Base-by-base conservation (phyloP, 176 grass and related monocot species). In the Pontederia paniculata region DNA sequence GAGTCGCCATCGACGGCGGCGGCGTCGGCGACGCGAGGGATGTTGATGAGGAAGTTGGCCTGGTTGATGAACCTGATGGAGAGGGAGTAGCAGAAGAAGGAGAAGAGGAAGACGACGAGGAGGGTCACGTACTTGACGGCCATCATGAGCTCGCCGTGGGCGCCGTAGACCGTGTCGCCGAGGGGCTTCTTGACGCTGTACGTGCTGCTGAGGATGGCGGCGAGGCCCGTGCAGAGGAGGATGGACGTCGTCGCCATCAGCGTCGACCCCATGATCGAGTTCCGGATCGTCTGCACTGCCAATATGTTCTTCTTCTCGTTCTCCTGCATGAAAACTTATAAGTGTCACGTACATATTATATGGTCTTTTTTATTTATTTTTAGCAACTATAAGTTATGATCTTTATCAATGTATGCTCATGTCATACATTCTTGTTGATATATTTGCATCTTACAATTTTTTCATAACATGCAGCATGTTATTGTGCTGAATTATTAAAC, bases 81-180 rank as follows among this genome's bases (percentile, higher is more conserved):
- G 72, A 91, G 80, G 48, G 86, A 82, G 80, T 91, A 80, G 83
- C 74, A 98, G 75, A 98, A 66, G 83, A 98, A 98, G 80, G 83
- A 47, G 65, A 88, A 70, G 74, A 98, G 66, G 77, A 88, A 88
- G 72, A 84, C 9, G 14, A 97, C 52, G 57, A 97, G 80, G 42
- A 97, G 80, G 22, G 74, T 71, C 1, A 88, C 93, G 71, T 97
- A 97, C 76, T 97, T 97, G 74, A 97, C 83, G 64, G 86, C 80
- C 57, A 97, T 65, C 83, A 88, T 88, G 83, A 91, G 77, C 80
- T 98, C 86, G 54, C 86, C 93, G 61, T 98, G 93, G 8, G 86
- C 93, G 44, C 93, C 93, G 60, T 84, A 80, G 9, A 91, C 77
- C 19, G 83, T 11, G 58, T 98, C 86, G 66, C 79, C 84, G 0